These are phyloP conservation scores for Neofusicoccum umdonicola DNA, from an alignment of 2,329 filamentous ascomycete genomes.

Conservation along the genomic window DNA sequence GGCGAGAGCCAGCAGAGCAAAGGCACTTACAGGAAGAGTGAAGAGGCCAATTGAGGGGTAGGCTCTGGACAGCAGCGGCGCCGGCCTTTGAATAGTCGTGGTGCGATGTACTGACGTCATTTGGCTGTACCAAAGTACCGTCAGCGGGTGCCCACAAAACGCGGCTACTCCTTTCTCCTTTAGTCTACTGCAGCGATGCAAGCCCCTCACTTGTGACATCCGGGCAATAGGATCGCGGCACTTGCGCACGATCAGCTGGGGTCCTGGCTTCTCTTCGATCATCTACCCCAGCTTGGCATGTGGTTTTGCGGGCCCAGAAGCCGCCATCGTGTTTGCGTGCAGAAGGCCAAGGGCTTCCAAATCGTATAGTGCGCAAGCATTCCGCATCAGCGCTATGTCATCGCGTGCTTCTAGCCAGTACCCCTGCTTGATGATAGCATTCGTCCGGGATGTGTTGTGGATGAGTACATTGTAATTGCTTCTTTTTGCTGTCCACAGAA, in stretches of 20 bases:
- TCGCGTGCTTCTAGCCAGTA: background rate
- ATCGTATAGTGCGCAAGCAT: background rate
- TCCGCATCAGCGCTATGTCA: background rate
- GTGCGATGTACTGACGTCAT: constrained; percentile 5
- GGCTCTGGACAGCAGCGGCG: background rate
- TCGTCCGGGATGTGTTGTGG: background rate
- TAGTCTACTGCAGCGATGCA: constrained; percentile 1
- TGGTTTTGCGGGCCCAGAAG: background rate
- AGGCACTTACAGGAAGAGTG: background rate
- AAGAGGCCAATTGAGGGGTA: background rate
- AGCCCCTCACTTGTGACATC: constrained; percentile 15
- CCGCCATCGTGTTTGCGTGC: background rate
- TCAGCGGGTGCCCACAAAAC: background rate
- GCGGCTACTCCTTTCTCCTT: constrained; percentile 2
- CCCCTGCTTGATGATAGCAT: background rate
- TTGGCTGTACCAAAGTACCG: background rate
- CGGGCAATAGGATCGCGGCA: background rate
- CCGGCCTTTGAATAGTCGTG: constrained; percentile 13
- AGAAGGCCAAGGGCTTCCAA: background rate
- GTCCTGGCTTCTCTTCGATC: background rate
- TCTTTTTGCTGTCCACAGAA: background rate
- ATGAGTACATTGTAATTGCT: background rate
- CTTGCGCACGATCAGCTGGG: constrained; percentile 12
- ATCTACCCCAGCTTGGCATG: constrained; percentile 1
- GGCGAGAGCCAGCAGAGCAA: background rate